These are phyloP conservation scores for Metschnikowia lochheadii DNA, from an alignment of 805 yeast species.

Conservation along the genomic window DNA sequence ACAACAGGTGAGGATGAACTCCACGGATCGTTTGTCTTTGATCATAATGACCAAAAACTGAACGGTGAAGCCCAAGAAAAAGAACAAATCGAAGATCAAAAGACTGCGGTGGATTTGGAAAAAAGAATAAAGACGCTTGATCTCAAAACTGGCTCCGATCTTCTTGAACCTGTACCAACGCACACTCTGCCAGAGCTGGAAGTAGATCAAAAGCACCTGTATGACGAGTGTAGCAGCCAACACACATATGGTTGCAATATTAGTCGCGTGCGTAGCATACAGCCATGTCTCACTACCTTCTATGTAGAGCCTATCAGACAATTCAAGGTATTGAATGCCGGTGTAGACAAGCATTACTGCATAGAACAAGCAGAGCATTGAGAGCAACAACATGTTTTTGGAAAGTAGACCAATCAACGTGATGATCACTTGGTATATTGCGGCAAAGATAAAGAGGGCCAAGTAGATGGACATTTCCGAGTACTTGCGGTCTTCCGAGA, in stretches of 20 bases:
- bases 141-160: conserved; percentile 43
- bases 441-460: conserved; percentile 47
- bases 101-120: conserved; percentile 41
- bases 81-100: conserved; percentile 41
- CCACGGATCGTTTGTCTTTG: conserved; percentile 30
- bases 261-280: conserved; percentile 32
- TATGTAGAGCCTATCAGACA: conserved; percentile 22
- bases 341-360: conserved; percentile 44
- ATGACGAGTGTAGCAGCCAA: conserved; percentile 33
- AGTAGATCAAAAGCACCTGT: conserved; percentile 27
- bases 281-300: conserved; percentile 23
- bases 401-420: conserved; percentile 36
- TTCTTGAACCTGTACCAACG: conserved; percentile 47
- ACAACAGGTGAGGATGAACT: conserved; percentile 44
- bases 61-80: conserved; percentile 47
- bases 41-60: conserved; percentile 47
- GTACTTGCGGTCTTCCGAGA: conserved; percentile 19
- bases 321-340: conserved; percentile 43
- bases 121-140: conserved; percentile 32
- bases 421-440: conserved; percentile 37
- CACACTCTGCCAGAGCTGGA: conserved; percentile 35
- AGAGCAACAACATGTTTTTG: conserved; percentile 38
- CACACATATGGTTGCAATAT: conserved; percentile 42
- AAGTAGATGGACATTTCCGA: conserved; percentile 38
- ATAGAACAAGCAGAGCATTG: conserved; percentile 38